Percentiles rank a stretch among this genome's conserved stretches.
phyloP scores from a whole-genome alignment of 306 rosid genomes.

The Quercus glauca region DNA sequence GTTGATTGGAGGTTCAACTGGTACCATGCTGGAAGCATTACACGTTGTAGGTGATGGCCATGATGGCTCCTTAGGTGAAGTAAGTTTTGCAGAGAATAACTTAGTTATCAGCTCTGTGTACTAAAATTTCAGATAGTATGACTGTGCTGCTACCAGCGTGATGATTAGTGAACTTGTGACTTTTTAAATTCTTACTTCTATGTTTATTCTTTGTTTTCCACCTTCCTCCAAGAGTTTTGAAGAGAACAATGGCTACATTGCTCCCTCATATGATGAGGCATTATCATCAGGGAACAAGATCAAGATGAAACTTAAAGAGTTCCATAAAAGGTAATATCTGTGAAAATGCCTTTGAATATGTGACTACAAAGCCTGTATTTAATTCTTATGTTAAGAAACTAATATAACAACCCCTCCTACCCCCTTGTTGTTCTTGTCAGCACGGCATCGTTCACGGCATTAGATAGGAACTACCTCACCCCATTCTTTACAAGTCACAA shows the following conservation, averaged over 20 bases:
- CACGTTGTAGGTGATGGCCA: constrained; percentile 79
- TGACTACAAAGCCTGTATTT: neutral
- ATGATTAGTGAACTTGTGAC: neutral
- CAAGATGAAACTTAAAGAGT: constrained; percentile 92
- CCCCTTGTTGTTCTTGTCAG: constrained; percentile 40
- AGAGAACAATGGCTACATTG: constrained; percentile 62
- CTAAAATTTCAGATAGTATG: neutral
- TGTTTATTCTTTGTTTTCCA: constrained; percentile 9
- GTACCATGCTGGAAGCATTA: constrained; percentile 93
- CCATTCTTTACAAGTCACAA: constrained; percentile 94
- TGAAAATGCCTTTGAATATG: neutral
- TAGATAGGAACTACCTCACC: constrained; percentile 90
- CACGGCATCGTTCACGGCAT: constrained; percentile 77
- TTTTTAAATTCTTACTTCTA: neutral
- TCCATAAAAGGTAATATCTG: constrained; percentile 65
- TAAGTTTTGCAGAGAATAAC: constrained; percentile 43
- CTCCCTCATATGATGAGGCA: constrained; percentile 77
- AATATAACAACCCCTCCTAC: neutral
- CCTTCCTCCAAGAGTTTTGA: constrained; percentile 41
- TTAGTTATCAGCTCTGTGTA: constrained; percentile 6
- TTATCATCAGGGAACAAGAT: constrained; percentile 78
- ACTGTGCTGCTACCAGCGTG: neutral
- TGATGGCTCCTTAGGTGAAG: constrained; percentile 61
- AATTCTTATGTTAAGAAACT: neutral
- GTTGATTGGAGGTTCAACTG: constrained; percentile 96